Percentiles rank a stretch among this genome's conserved stretches.
These are phyloP conservation scores for Podospora anserina DNA, from an alignment of 495 filamentous ascomycete genomes.

Conservation along the genomic window DNA sequence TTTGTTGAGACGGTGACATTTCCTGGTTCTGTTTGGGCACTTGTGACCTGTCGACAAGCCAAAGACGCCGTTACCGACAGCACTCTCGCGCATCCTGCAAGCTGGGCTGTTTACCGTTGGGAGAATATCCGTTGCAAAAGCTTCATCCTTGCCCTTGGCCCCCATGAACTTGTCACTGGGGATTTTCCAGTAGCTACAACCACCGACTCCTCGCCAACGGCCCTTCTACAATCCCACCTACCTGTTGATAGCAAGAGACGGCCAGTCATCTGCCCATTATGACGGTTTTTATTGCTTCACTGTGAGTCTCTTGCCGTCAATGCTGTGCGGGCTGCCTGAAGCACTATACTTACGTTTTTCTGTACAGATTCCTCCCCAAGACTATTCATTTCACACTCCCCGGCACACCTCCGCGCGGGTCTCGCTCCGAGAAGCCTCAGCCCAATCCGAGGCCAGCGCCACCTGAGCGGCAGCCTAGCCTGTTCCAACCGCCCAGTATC, in stretches of 20 bases:
- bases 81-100: not conserved
- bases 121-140: constrained; percentile 1
- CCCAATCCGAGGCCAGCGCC: constrained; percentile 28
- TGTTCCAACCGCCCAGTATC: constrained; percentile 40
- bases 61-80: not conserved
- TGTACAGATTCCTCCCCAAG: constrained; percentile 76
- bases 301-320: constrained; percentile 56
- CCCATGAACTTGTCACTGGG: constrained; percentile 9
- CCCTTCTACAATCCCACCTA: not conserved
- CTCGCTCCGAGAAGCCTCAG: constrained; percentile 34
- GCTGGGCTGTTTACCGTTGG: not conserved
- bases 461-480: constrained; percentile 41
- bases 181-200: not conserved
- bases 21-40: not conserved
- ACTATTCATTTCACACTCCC: constrained; percentile 72
- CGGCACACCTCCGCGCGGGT: constrained; percentile 35
- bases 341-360: constrained; percentile 5
- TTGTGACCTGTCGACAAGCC: not conserved
- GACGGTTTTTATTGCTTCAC: constrained; percentile 80
- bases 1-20: not conserved
- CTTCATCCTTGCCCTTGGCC: not conserved
- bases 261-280: constrained; percentile 46
- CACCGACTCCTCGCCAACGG: not conserved
- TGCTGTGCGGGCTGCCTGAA: not conserved
- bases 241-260: not conserved